Evolutionary conservation across 768 basidiomycete genomes (phyloP), one percentile per base, ranked within the genome.

Genomic region (Heimioporus sp.): DNA sequence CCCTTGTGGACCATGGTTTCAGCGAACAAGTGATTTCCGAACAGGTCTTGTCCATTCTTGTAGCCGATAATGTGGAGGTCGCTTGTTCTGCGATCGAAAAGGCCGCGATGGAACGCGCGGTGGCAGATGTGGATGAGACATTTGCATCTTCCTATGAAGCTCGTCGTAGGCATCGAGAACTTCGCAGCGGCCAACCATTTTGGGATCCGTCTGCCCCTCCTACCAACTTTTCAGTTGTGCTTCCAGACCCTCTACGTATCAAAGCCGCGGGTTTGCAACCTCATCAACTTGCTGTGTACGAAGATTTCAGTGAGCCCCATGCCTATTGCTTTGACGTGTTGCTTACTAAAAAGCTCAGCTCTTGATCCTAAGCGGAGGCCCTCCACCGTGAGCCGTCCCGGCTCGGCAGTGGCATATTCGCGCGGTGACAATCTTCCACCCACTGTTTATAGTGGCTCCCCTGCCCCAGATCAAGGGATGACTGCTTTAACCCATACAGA

Each of bases 11-110:
- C 41, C 87, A 91, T 61, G 96, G 96, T 39, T 97, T 97, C 67
- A 85, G 76, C 48, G 96, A 98, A 67, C 81, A 90, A 71, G 78
- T 86, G 66, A 80, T 95, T 47, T 79, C 92, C 4, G 96, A 98
- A 52, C 86, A 86, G 53, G 86, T 91, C 31, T 73, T 91, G 44
- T 69, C 79, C 9, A 76, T 95, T 31, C 79, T 98, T 36, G 92
- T 95, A 13, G 81, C 85, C 53, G 95, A 98, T 60, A 98, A 99
- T 62, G 77, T 97, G 46, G 95, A 98, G 40, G 77, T 91, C 42
- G 96, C 96, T 15, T 98, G 96, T 65, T 80, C 83, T 48, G 91
- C 93, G 10, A 95, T 99, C 56, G 94, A 98, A 72, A 95, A 92
- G 62, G 95, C 95, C 6, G 97, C 97, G 0, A 97, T 97, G 90